These are phyloP conservation scores for Podosphaera xanthii DNA, from an alignment of 2,329 filamentous ascomycete species.

Conservation along the genomic window DNA sequence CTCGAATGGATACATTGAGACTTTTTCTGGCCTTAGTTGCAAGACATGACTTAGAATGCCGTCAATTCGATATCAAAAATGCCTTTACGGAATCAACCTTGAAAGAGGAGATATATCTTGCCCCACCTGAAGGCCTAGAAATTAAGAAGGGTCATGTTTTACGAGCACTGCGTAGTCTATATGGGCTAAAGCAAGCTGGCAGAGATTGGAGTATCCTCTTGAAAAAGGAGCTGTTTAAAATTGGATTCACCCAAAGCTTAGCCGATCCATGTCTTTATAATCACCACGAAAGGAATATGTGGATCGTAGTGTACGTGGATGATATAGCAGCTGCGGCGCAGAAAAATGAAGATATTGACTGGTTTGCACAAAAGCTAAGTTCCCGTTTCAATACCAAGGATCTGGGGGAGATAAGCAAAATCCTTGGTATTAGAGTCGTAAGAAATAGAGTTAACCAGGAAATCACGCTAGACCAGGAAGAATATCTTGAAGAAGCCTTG, in stretches of 20 bases:
- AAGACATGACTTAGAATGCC: neutral
- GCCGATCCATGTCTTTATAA: neutral
- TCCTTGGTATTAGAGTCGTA: neutral
- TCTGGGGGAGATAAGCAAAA: slow-evolving; percentile 1
- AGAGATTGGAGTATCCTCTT: no score
- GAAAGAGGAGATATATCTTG: no score
- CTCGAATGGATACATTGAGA: neutral
- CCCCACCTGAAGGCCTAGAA: no score
- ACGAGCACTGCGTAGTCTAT: no score
- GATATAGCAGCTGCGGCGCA: neutral
- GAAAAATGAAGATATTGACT: neutral
- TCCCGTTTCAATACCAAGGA: neutral
- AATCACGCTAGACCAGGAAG: neutral
- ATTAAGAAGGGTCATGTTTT: no score
- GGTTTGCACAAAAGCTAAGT: neutral
- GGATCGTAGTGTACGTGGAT: neutral
- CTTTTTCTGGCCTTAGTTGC: neutral
- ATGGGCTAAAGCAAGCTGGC: no score
- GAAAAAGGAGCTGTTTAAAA: neutral
- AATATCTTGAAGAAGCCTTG: neutral
- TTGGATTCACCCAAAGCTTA: neutral
- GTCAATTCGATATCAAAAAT: neutral
- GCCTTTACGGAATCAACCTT: neutral
- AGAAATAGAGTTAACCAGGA: neutral
- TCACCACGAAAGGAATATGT: neutral